phyloP scores from a whole-genome alignment of 106 monocot genomes.

The Dendrobium nobile region DNA sequence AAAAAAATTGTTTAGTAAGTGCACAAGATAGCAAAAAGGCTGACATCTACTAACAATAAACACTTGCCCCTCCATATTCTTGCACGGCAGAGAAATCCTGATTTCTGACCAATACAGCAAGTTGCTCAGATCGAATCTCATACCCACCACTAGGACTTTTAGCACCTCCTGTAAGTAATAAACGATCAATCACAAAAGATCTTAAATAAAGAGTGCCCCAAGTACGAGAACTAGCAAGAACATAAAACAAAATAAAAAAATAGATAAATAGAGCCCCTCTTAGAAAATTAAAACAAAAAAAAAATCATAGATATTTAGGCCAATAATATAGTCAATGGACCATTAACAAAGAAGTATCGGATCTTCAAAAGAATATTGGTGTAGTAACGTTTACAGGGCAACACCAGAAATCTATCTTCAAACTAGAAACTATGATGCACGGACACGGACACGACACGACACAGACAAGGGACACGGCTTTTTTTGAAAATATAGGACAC shows the following conservation, averaged over 20 bases:
- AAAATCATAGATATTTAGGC: too few species aligned
- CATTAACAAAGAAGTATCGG: too few species aligned
- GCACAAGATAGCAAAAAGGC: background rate
- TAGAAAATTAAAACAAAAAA: too few species aligned
- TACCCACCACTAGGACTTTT: conserved; percentile 15
- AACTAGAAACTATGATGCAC: too few species aligned
- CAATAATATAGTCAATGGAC: too few species aligned
- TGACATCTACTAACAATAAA: background rate
- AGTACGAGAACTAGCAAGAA: background rate
- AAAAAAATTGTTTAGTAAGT: background rate
- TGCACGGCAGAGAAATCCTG: conserved; percentile 30
- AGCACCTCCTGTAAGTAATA: conserved; percentile 9
- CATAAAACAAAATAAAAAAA: background rate
- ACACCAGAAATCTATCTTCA: too few species aligned
- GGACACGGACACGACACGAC: too few species aligned
- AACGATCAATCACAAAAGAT: background rate
- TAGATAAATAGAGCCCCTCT: too few species aligned
- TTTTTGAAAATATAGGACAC: too few species aligned
- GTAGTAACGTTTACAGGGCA: too few species aligned
- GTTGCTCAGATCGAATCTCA: conserved; percentile 36
- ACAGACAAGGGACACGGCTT: too few species aligned
- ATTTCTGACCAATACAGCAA: conserved; percentile 41
- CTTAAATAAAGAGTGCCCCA: background rate
- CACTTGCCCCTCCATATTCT: conserved; percentile 49
- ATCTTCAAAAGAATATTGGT: too few species aligned